Evolutionary conservation across 768 basidiomycete species (phyloP).

Genomic region (Chalciporus pseudorubinellus): DNA sequence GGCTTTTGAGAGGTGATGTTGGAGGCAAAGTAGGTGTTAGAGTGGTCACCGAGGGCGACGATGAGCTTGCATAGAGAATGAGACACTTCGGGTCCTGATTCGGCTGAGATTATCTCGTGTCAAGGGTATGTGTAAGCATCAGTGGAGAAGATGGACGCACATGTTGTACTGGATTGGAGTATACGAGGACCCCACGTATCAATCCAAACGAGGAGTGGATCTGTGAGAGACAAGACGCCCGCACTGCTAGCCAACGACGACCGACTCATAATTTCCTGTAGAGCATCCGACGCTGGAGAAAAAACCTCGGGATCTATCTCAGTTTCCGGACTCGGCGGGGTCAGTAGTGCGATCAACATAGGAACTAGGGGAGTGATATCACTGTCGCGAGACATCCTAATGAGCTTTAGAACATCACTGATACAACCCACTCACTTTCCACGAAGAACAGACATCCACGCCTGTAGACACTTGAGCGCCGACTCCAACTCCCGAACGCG

Average conservation of each 20-base stretch:
- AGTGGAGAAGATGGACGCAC: slow-evolving; percentile 27
- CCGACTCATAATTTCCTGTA: slow-evolving; percentile 76
- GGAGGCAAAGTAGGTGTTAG: slow-evolving; percentile 69
- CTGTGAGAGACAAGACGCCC: slow-evolving; percentile 70
- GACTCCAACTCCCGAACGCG: slow-evolving; percentile 52
- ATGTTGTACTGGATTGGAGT: slow-evolving; percentile 34
- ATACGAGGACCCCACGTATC: slow-evolving; percentile 52
- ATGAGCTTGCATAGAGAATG: slow-evolving; percentile 80
- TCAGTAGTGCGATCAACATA: slow-evolving; percentile 51
- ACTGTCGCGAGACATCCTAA: slow-evolving; percentile 33
- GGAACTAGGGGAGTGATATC: slow-evolving; percentile 70
- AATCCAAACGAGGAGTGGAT: slow-evolving; percentile 83
- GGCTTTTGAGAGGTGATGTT: slow-evolving; percentile 53
- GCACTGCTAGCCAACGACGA: slow-evolving; percentile 71
- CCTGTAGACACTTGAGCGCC: slow-evolving; percentile 76
- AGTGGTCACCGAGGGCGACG: slow-evolving; percentile 82
- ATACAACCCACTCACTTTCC: slow-evolving; percentile 50
- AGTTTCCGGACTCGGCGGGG: slow-evolving; percentile 27
- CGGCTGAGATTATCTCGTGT: slow-evolving; percentile 18
- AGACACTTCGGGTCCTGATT: slow-evolving; percentile 49
- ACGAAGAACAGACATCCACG: slow-evolving; percentile 75
- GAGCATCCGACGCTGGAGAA: slow-evolving; percentile 61
- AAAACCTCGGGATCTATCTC: slow-evolving; percentile 54
- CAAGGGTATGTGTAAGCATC: not conserved
- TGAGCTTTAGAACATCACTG: not conserved